Evolutionary conservation across 139 green algal species (phyloP).

Genomic region (Coelastrella sp.): DNA sequence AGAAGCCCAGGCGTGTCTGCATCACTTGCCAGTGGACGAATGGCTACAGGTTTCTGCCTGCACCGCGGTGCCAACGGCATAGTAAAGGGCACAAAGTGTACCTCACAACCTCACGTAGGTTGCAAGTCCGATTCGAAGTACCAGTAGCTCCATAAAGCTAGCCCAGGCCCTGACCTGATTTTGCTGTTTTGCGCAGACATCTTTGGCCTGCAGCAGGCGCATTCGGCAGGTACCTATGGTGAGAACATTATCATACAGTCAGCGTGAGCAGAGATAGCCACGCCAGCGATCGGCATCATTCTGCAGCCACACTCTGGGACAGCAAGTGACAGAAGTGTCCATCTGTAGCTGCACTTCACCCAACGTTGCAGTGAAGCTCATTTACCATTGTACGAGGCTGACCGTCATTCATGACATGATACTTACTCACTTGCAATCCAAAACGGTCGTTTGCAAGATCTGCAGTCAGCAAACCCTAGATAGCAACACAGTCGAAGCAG

Average conservation of each 20-base stretch:
- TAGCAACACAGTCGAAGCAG: no score
- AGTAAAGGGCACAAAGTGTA: not conserved
- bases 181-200: not conserved
- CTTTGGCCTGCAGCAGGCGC: not conserved
- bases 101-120: not conserved
- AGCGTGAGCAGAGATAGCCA: not conserved
- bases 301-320: not conserved
- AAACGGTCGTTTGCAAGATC: not conserved
- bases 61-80: not conserved
- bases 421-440: no score
- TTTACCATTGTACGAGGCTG: no score
- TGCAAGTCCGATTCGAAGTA: not conserved
- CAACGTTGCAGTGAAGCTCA: no score
- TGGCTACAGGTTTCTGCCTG: conserved; percentile 26
- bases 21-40: not conserved
- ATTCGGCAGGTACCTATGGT: not conserved
- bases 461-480: not conserved
- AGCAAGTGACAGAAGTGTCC: no score
- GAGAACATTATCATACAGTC: not conserved
- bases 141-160: no score
- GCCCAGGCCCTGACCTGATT: not conserved
- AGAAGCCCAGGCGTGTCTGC: no score
- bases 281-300: not conserved
- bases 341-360: no score
- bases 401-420: no score